These are phyloP conservation scores for Dipodascopsis tothii DNA, from an alignment of 805 yeast species.

Conservation along the genomic window DNA sequence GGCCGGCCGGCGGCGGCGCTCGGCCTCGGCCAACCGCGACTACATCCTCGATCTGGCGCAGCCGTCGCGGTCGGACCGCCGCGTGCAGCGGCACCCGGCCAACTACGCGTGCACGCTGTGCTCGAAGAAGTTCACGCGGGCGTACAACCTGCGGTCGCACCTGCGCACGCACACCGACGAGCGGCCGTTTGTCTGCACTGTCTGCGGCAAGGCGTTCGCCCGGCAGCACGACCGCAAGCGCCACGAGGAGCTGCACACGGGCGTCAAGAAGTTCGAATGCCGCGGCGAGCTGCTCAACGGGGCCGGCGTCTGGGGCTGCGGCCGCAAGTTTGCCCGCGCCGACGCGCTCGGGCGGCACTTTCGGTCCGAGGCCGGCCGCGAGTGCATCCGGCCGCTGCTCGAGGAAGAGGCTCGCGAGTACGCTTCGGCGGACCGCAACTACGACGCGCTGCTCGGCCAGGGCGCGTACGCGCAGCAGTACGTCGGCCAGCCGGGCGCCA, in stretches of 20 bases:
- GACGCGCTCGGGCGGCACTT: constrained; percentile 74
- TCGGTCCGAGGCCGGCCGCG: constrained; percentile 66
- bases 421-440: constrained; percentile 1
- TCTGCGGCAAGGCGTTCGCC: constrained; percentile 64
- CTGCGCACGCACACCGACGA: constrained; percentile 76
- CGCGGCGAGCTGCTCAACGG: constrained; percentile 54
- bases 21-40: constrained; percentile 34
- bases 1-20: not conserved
- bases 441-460: not conserved
- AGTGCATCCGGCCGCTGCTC: constrained; percentile 58
- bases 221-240: constrained; percentile 70
- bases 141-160: constrained; percentile 88
- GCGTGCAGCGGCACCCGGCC: constrained; percentile 65
- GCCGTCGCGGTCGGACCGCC: constrained; percentile 45
- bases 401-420: constrained; percentile 40
- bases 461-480: too few species aligned
- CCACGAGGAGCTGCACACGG: constrained; percentile 69
- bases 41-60: constrained; percentile 61
- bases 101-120: constrained; percentile 73
- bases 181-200: constrained; percentile 58
- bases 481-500: too few species aligned
- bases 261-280: constrained; percentile 62
- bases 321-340: constrained; percentile 63
- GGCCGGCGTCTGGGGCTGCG: constrained; percentile 64
- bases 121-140: constrained; percentile 80